A percentile compares a stretch with the other conserved stretches of the same genome.
These are phyloP conservation scores for Cunninghamia lanceolata DNA, from an alignment of 75 land plant genomes.

Conservation along the genomic window DNA sequence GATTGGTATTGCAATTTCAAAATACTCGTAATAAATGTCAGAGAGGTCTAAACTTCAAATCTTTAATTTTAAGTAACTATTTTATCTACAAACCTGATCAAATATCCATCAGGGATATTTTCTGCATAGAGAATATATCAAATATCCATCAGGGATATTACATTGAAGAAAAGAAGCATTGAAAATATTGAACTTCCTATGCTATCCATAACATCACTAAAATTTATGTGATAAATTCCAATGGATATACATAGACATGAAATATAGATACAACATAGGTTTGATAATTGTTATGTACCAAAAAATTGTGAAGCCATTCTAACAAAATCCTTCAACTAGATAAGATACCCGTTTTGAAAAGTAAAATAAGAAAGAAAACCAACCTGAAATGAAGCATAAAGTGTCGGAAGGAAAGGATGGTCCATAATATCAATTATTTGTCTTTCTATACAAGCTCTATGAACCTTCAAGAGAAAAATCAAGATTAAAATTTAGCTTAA, in stretches of 20 bases:
- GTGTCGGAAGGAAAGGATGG: conserved; percentile 94
- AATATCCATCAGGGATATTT: no score
- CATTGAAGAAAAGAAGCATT: no score
- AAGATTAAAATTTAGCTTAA: background rate
- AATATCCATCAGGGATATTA: no score
- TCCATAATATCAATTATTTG: conserved; percentile 80
- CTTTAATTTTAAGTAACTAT: no score
- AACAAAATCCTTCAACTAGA: background rate
- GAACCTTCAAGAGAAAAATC: conserved; percentile 48
- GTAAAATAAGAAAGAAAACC: conserved; percentile 3
- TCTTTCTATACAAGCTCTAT: conserved; percentile 89
- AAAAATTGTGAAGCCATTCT: background rate
- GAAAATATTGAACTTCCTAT: no score
- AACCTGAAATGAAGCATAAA: conserved; percentile 94
- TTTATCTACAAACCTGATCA: no score
- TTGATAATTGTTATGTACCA: background rate
- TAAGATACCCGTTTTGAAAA: background rate
- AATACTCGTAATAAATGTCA: no score
- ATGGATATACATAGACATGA: background rate
- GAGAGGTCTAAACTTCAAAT: no score
- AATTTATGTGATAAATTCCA: background rate
- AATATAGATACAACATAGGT: background rate
- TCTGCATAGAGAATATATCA: no score
- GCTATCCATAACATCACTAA: background rate
- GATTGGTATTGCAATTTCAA: no score